Evolutionary conservation across 331 rosid species (phyloP).

Genomic region (Quercus tomentella): DNA sequence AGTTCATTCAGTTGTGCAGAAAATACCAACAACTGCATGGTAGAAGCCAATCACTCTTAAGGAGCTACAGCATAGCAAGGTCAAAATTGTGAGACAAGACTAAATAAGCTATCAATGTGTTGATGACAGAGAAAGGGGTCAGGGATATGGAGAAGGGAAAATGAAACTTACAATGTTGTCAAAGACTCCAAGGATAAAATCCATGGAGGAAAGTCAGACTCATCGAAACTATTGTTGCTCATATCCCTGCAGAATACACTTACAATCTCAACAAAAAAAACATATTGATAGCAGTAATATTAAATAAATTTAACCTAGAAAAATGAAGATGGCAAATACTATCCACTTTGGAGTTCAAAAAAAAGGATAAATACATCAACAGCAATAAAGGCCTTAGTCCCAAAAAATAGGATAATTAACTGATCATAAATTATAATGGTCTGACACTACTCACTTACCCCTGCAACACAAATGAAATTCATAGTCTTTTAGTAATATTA

Average conservation of each 20-base stretch:
- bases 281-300: background rate
- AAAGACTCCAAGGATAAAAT: slow-evolving; percentile 31
- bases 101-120: background rate
- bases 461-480: too few relatives aligned
- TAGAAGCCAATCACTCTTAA: background rate
- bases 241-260: slow-evolving; percentile 51
- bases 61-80: background rate
- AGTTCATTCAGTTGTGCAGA: background rate
- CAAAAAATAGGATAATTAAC: background rate
- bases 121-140: background rate
- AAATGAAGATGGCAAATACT: background rate
- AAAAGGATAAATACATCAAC: background rate
- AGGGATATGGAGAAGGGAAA: background rate
- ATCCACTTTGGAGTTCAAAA: slow-evolving; percentile 3
- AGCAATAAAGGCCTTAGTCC: too few relatives aligned
- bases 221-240: slow-evolving; percentile 61
- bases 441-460: background rate
- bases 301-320: background rate
- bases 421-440: background rate
- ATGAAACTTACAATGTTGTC: slow-evolving; percentile 62
- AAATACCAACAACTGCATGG: background rate
- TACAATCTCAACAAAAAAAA: background rate
- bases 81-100: background rate
- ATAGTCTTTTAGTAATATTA: slow-evolving; percentile 6
- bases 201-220: slow-evolving; percentile 48